Evolutionary conservation across 768 basidiomycete genomes (phyloP).

Genomic region (Lactarius vividus): DNA sequence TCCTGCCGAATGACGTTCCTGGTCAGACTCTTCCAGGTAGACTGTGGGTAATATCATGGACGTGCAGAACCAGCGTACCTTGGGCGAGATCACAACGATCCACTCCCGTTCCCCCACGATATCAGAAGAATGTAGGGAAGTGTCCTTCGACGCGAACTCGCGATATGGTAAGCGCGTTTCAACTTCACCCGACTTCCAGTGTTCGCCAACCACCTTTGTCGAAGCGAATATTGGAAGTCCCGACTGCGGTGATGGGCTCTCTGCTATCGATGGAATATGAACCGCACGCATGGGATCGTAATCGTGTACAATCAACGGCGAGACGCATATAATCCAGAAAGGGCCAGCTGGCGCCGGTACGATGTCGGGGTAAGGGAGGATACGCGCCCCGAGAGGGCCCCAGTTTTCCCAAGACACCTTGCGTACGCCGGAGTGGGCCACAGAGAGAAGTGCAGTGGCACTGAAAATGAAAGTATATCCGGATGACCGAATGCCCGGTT

Average conservation of each 20-base stretch:
- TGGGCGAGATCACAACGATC: neutral
- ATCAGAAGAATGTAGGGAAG: too few relatives aligned
- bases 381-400: slow-evolving; percentile 1
- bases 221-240: neutral
- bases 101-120: slow-evolving; percentile 8
- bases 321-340: neutral
- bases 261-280: neutral
- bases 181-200: neutral
- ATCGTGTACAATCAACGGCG: neutral
- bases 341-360: neutral
- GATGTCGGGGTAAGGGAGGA: neutral
- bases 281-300: neutral
- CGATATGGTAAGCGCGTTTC: slow-evolving; percentile 9
- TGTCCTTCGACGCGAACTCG: neutral
- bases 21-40: neutral
- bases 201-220: neutral
- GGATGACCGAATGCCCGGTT: too few relatives aligned
- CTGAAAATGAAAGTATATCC: neutral
- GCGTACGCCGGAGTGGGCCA: neutral
- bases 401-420: slow-evolving; percentile 4
- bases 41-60: too few relatives aligned
- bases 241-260: neutral
- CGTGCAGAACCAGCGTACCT: neutral
- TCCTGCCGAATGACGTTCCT: neutral
- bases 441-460: neutral